Percentiles rank a stretch among this genome's conserved stretches.
Evolutionary conservation across 306 rosid genomes (phyloP).

Genomic region (Cicer yamashitae): DNA sequence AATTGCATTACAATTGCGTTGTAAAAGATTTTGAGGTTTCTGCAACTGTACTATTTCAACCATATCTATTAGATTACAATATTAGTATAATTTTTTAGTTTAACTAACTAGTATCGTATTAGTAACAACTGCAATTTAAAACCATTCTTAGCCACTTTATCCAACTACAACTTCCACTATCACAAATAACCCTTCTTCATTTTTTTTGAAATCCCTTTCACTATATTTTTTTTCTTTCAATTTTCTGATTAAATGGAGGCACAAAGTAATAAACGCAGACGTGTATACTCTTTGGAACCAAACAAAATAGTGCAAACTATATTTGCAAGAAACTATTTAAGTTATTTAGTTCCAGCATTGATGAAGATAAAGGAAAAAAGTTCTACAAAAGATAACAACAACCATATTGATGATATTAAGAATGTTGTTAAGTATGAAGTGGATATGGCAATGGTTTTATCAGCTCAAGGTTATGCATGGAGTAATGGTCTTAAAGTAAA

Average conservation of each 20-base stretch:
- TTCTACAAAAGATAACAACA: conserved; percentile 3
- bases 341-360: conserved; percentile 61
- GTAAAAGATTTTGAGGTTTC: too few species aligned
- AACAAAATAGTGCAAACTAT: conserved; percentile 42
- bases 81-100: too few species aligned
- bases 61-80: too few species aligned
- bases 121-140: too few species aligned
- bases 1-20: too few species aligned
- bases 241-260: conserved; percentile 45
- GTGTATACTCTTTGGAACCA: conserved; percentile 60
- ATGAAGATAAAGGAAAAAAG: conserved; percentile 48
- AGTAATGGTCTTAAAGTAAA: conserved; percentile 57
- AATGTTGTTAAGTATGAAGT: conserved; percentile 57
- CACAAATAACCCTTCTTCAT: neutral
- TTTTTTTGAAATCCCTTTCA: too few species aligned
- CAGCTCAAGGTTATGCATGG: conserved; percentile 71
- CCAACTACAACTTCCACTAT: neutral
- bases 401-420: conserved; percentile 12
- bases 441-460: conserved; percentile 74
- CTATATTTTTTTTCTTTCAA: neutral
- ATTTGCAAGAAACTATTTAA: conserved; percentile 62
- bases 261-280: conserved; percentile 53
- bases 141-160: too few species aligned
- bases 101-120: too few species aligned
- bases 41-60: too few species aligned